Evolutionary conservation across 768 basidiomycete genomes (phyloP).

Genomic region (Leccinum olivaceopallidum): DNA sequence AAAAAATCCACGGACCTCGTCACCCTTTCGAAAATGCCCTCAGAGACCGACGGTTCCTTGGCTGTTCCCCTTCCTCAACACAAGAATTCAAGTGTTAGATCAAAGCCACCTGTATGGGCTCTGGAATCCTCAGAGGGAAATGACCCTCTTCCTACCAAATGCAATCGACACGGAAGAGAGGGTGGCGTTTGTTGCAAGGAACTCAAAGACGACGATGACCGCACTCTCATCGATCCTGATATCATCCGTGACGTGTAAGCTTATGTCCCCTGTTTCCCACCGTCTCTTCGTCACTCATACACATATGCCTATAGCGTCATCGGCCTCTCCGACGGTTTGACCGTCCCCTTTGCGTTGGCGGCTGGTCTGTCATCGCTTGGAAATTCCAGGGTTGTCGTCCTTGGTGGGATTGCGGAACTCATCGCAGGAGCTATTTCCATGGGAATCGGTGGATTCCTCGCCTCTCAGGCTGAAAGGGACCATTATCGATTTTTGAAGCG

Average conservation of each 20-base stretch:
- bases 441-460: conserved; percentile 98
- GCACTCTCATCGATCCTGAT: conserved; percentile 83
- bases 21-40: conserved; percentile 19
- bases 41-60: conserved; percentile 11
- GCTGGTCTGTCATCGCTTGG: conserved; percentile 90
- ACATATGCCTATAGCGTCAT: conserved; percentile 57
- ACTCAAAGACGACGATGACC: conserved; percentile 75
- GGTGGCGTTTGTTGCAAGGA: conserved; percentile 88
- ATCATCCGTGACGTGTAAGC: conserved; percentile 83
- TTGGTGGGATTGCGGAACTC: conserved; percentile 94
- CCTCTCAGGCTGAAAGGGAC: conserved; percentile 95
- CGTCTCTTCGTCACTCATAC: conserved; percentile 4
- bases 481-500: conserved; percentile 82
- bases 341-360: conserved; percentile 89
- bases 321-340: conserved; percentile 88
- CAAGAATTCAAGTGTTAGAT: conserved; percentile 9
- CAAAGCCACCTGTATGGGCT: conserved; percentile 65
- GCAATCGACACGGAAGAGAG: conserved; percentile 50
- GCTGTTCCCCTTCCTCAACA: conserved; percentile 24
- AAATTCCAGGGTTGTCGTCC: conserved; percentile 86
- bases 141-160: conserved; percentile 56
- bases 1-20: not conserved
- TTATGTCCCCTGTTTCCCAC: not conserved
- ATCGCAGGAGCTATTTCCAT: conserved; percentile 96
- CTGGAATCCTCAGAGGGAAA: conserved; percentile 45